phyloP scores from a whole-genome alignment of 495 filamentous ascomycete species.

The Aspergillus nidulans region DNA sequence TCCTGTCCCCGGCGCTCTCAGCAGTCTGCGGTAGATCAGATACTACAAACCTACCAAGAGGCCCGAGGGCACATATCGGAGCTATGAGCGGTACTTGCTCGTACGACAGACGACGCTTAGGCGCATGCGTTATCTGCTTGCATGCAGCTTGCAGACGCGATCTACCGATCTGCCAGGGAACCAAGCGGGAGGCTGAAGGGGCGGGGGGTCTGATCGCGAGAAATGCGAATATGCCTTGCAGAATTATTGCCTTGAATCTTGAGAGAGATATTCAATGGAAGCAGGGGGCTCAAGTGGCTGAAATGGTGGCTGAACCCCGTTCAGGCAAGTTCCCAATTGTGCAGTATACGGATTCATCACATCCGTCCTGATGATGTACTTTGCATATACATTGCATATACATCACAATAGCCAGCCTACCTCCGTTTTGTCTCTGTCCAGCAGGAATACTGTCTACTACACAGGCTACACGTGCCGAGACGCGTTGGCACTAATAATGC shows the following conservation, averaged over 20 bases:
- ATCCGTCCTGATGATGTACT: neutral
- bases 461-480: neutral
- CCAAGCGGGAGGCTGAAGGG: constrained; percentile 9
- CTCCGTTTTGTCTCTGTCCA: no score
- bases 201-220: constrained; percentile 14
- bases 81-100: neutral
- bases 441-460: neutral
- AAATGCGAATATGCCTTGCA: constrained; percentile 13
- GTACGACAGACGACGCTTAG: neutral
- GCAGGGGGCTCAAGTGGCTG: constrained; percentile 11
- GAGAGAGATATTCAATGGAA: constrained; percentile 11
- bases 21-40: neutral
- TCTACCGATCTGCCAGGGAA: constrained; percentile 16
- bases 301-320: neutral
- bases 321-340: neutral
- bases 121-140: constrained; percentile 1
- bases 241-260: neutral
- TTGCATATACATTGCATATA: neutral
- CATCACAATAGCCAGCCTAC: neutral
- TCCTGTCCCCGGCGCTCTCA: neutral
- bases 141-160: constrained; percentile 8
- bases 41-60: neutral
- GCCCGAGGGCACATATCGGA: neutral
- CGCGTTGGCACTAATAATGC: neutral
- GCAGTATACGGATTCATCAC: neutral